Conservation (phyloP, 2,329 filamentous ascomycete genomes). For the Aspergillus sp. region DNA sequence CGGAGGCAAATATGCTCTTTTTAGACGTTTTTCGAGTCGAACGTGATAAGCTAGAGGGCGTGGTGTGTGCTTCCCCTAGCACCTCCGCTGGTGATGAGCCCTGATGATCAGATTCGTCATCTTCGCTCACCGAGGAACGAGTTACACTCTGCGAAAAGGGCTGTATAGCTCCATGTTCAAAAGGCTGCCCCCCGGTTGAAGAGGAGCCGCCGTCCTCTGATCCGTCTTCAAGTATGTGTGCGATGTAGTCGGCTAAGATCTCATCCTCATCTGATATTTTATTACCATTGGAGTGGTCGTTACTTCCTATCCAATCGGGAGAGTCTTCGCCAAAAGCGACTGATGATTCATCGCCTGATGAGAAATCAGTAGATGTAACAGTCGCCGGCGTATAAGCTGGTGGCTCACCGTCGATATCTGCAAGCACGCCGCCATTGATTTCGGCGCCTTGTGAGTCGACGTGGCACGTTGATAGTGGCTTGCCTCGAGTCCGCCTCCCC, state of each 20-base stretch:
- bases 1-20: conserved; percentile 49
- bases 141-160: neutral
- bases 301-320: neutral
- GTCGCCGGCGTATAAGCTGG: neutral
- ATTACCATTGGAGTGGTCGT: neutral
- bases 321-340: neutral
- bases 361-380: neutral
- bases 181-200: neutral
- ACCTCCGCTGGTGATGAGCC: neutral
- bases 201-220: neutral
- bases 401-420: neutral
- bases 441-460: no score
- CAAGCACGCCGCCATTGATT: neutral
- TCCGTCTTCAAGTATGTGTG: conserved; percentile 35
- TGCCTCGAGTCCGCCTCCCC: conserved; percentile 34
- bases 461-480: neutral
- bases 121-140: neutral
- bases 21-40: neutral
- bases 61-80: neutral
- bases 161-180: neutral
- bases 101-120: neutral
- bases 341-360: neutral
- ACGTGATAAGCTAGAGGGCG: neutral
- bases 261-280: conserved; percentile 51
- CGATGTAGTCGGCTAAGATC: conserved; percentile 41